Evolutionary conservation across 2,329 filamentous ascomycete genomes (phyloP), one percentile per base, ranked within the genome.

Genomic region (Pestalotiopsis fici): DNA sequence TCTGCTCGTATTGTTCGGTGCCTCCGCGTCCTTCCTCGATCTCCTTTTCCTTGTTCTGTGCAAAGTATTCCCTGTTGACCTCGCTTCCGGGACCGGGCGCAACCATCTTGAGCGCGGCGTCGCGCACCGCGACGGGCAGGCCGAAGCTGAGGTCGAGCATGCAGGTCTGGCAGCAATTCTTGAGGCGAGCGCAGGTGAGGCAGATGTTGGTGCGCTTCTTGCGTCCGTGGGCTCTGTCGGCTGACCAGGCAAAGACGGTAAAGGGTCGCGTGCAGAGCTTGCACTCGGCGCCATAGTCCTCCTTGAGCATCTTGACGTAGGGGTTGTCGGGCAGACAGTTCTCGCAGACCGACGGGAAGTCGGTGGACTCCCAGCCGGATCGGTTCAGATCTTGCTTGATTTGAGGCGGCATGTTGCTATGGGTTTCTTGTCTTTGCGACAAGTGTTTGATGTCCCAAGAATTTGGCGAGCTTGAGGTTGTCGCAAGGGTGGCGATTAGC

Each of bases 141-240:
- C 96, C 97, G 76, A 98, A 99, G 13, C 93, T 95, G 68, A 99
- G 83, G 86, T 99, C 96, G 65, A 99, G 91, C 94, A 98, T 98
- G 84, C 96, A 99, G 82, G 92, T 95, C 83, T 99, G 96, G 77
- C 96, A 99, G 84, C 96, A 98, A 83, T 99, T 99, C 83, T 99
- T 99, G 72, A 98, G 87, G 57, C 96, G 92, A 25, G 96, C 95
- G 84, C 96, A 99, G 54, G 96, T 99, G 27, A 99, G 86, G 80
- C 96, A 99, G 75, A 98, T 97, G 75, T 93, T 97, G 65, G 95
- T 98, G 72, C 93, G 91, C 82, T 97, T 97, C 79, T 95, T 95
- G 69, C 95, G 93, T 28, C 94, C 90, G 70, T 89, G 86, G 2
- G 95, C 96, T 67, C 96, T 93, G 78, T 97, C 95, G 70, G 93